A percentile compares a stretch with the other conserved stretches of the same genome.
Conservation (phyloP, 148 eudicot genomes). For the Amaranthus hypochondriacus region DNA sequence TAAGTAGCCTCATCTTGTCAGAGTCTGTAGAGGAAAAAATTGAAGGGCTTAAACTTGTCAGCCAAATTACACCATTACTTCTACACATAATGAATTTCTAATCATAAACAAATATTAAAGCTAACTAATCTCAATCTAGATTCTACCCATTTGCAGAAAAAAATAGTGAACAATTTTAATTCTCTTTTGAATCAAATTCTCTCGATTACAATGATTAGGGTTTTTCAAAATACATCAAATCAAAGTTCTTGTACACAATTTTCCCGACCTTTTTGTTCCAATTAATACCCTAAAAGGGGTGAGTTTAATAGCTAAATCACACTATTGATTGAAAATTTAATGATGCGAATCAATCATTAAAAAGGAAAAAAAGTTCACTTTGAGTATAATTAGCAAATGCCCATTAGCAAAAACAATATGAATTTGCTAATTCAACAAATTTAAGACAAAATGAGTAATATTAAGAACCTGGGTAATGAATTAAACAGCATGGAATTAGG, state of each 20-base stretch:
- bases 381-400: background rate
- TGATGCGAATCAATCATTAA: background rate
- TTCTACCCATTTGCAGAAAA: background rate
- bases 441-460: background rate
- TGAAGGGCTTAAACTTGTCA: background rate
- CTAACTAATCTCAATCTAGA: background rate
- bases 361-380: conserved; percentile 1
- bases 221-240: background rate
- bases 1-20: conserved; percentile 26
- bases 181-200: background rate
- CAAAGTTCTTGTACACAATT: background rate
- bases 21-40: conserved; percentile 6
- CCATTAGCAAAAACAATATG: background rate
- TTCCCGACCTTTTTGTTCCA: background rate
- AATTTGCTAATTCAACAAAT: background rate
- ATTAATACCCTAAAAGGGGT: background rate
- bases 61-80: background rate
- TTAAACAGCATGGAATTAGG: background rate
- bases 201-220: background rate
- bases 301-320: no score
- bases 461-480: conserved; percentile 10
- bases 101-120: background rate
- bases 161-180: background rate
- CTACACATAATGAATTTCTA: background rate
- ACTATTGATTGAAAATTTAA: no score